Base-by-base conservation (phyloP, 1,139 yeast species). In the Nadsonia starkeyi-henricii region DNA sequence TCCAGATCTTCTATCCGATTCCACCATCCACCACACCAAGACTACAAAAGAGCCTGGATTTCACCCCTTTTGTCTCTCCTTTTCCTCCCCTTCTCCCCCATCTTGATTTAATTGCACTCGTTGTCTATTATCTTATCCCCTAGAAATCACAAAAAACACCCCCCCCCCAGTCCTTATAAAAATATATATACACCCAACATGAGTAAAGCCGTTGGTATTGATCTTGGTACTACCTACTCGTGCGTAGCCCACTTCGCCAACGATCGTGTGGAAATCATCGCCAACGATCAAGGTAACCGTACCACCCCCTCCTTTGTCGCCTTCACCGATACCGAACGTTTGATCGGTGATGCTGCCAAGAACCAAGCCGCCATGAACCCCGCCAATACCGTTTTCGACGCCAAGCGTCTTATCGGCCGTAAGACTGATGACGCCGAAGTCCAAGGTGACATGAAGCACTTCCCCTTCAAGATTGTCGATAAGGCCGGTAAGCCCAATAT, bases 331-430 rank as follows among this genome's bases (percentile, higher is more conserved):
- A 85, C 85, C 68, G 96, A 86, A 78, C 85, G 96, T 78, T 80
- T 88, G 69, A 85, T 88, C 67, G 96, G 96, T 79, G 96, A 88
- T 74, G 95, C 96, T 67, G 96, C 96, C 68, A 86, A 86, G 85
- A 86, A 86, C 73, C 96, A 86, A 77, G 96, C 95, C 66, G 96
- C 96, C 71, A 78, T 86, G 78, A 86, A 86, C 85, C 95, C 96
- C 69, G 77, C 73, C 68, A 86, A 86, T 82, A 86, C 96, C 61
- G 95, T 86, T 63, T 86, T 86, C 72, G 96, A 86, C 67, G 95
- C 95, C 65, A 86, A 86, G 80, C 91, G 96, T 79, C 79, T 86
- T 71, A 86, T 86, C 62, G 96, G 96, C 72, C 85, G 95, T 75
- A 85, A 81, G 73, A 86, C 78, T 72, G 75, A 74, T 57, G 96